Evolutionary conservation across 306 rosid species (phyloP), one percentile per base, ranked within the genome.

Genomic region (Trifolium fragiferum): DNA sequence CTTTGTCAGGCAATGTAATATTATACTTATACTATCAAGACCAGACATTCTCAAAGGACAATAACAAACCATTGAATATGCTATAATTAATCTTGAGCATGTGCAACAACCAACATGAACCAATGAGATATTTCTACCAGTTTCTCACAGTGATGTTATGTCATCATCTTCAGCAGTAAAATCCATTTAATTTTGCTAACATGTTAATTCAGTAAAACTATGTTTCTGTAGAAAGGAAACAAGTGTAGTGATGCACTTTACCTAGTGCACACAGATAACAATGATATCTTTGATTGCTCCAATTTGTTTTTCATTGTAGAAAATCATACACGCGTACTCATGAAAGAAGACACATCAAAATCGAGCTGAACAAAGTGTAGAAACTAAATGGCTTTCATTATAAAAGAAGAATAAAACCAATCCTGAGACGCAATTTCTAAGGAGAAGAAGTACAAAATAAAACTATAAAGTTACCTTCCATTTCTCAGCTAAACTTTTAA

Each of bases 381-480:
- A 50, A 81, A 70, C 46, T 6, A 47, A 66, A 44, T 4, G 4
- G 69, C 18, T 69, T 66, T 44, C 16, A 11, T 66, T 15, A 53
- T 33, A 66, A 49, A 78, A 35, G 68, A 30, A 72, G 68, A 30
- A 72, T 19, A 43, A 57, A 47, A 64, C 16, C 23, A 33, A 23
- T 55, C 74, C 2, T 32, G 38, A 64, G 32, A 32, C 10, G 63
- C 50, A 68, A 49, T 21, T 38, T 78, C 30, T 14, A 69, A 74
- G 12, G 46, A 62, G 63, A 79, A 11, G 32, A 58, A 50, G 53
- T 21, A 65, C 70, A 62, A 78, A 60, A 74, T 68, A 71, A 59
- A 80, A 55, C 72, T 75, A 74, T 54, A 78, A 77, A 78, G 82
- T 88, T 93, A 91, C 98, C 92, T 93, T 93, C 98, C 98, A 93